A percentile compares a stretch with the other conserved stretches of the same genome.
Evolutionary conservation across 495 filamentous ascomycete species (phyloP).

Genomic region (Penicillium pancosmium): DNA sequence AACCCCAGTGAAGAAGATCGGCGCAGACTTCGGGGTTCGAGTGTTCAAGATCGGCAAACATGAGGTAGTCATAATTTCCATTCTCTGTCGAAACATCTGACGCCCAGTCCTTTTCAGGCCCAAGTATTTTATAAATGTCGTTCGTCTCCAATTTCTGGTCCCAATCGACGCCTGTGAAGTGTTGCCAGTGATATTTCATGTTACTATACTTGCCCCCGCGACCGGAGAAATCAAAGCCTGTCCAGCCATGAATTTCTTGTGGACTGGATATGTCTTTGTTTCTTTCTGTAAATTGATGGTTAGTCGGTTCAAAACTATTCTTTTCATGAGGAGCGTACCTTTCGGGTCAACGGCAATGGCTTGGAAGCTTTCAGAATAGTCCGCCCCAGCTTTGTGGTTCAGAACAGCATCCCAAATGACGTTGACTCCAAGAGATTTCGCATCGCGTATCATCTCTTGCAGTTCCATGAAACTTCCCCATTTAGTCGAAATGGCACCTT

Average conservation of each 20-base stretch:
- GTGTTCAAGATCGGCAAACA: slow-evolving; percentile 70
- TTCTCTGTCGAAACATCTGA: slow-evolving; percentile 64
- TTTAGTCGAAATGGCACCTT: slow-evolving; percentile 64
- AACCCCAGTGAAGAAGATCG: slow-evolving; percentile 68
- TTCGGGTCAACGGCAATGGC: slow-evolving; percentile 64
- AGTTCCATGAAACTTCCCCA: slow-evolving; percentile 72
- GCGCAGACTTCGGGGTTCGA: slow-evolving; percentile 62
- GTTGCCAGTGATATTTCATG: slow-evolving; percentile 68
- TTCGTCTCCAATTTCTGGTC: slow-evolving; percentile 58
- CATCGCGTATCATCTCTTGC: slow-evolving; percentile 50
- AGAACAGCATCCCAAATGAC: slow-evolving; percentile 76
- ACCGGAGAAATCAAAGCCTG: slow-evolving; percentile 66
- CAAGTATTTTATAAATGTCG: slow-evolving; percentile 70
- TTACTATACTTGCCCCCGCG: slow-evolving; percentile 60
- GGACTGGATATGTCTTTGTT: slow-evolving; percentile 57
- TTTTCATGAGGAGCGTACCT: slow-evolving; percentile 32
- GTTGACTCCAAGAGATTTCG: slow-evolving; percentile 56
- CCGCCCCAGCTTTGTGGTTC: slow-evolving; percentile 75
- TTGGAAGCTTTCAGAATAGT: slow-evolving; percentile 59
- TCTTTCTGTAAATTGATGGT: slow-evolving; percentile 43
- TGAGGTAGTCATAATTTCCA: slow-evolving; percentile 75
- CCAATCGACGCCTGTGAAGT: slow-evolving; percentile 73
- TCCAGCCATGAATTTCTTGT: slow-evolving; percentile 69
- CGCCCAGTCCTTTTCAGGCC: slow-evolving; percentile 67
- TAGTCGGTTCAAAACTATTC: neutral